A percentile compares a stretch with the other conserved stretches of the same genome.
phyloP scores from a whole-genome alignment of 768 basidiomycete genomes.

The Kwoniella europaea region DNA sequence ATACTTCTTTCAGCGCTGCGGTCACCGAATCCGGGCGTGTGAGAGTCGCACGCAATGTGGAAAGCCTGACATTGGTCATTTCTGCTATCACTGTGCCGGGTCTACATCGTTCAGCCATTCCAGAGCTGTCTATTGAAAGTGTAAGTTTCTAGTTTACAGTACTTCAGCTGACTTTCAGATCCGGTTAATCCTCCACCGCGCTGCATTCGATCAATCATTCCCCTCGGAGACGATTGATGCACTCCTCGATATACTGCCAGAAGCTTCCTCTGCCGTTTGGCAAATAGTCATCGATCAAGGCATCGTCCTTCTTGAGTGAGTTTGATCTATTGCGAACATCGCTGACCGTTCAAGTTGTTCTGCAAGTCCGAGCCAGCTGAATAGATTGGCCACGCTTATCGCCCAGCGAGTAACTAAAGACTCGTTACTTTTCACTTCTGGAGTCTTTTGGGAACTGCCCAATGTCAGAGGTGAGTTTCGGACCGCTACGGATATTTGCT shows the following conservation, averaged over 20 bases:
- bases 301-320: conserved; percentile 28
- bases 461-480: conserved; percentile 29
- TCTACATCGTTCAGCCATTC: neutral
- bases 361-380: conserved; percentile 10
- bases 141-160: neutral
- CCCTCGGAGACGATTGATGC: neutral
- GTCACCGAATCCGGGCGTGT: conserved; percentile 9
- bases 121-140: conserved; percentile 6
- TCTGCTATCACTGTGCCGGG: neutral
- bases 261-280: conserved; percentile 5
- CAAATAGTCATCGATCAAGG: conserved; percentile 13
- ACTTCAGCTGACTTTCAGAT: conserved; percentile 12
- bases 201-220: neutral
- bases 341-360: conserved; percentile 9
- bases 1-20: neutral
- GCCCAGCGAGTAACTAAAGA: neutral
- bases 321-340: neutral
- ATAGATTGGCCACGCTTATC: neutral
- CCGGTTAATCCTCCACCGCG: conserved; percentile 17
- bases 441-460: conserved; percentile 38
- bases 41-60: neutral
- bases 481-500: neutral
- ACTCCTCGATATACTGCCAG: neutral
- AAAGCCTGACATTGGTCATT: neutral
- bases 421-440: conserved; percentile 14